Evolutionary conservation across 805 yeast genomes (phyloP), one percentile per base, ranked within the genome.

Genomic region (Danielozyma ontarioensis): DNA sequence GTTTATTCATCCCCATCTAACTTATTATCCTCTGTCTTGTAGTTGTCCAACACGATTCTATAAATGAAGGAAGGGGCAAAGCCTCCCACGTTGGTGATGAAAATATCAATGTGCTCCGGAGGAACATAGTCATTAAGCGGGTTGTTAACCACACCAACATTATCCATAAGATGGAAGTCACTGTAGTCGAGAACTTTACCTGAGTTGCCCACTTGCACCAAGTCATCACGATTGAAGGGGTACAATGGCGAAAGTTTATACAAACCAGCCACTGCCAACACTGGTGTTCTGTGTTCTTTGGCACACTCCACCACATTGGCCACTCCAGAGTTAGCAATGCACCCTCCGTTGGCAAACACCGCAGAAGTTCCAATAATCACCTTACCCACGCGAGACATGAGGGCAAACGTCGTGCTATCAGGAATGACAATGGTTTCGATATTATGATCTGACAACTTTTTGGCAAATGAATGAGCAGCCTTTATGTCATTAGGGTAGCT

Each of bases 361-460:
- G 96, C 78, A 40, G 84, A 75, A 4, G 97, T 83, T 25, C 97
- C 97, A 34, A 94, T 76, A 38, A 93, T 78, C 19, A 93, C 98
- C 57, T 94, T 94, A 28, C 97, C 96, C 4, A 93, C 97, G 44
- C 96, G 71, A 25, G 96, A 84, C 97, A 93, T 93, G 29, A 93
- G 87, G 0, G 98, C 97, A 59, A 82, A 87, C 0, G 83, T 88
- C 17, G 95, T 83, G 4, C 95, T 74, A 54, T 93, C 99, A 1
- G 98, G 97, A 23, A 93, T 83, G 34, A 93, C 74, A 2, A 89
- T 83, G 2, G 96, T 81, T 42, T 88, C 95, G 29, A 93, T 86
- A 33, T 89, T 85, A 35, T 90, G 87, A 35, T 78, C 82, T 1
- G 95, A 82, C 42, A 93, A 71, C 35, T 74, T 76, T 48, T 78